Evolutionary conservation across 306 rosid species (phyloP).

Genomic region (Alnus rubra): DNA sequence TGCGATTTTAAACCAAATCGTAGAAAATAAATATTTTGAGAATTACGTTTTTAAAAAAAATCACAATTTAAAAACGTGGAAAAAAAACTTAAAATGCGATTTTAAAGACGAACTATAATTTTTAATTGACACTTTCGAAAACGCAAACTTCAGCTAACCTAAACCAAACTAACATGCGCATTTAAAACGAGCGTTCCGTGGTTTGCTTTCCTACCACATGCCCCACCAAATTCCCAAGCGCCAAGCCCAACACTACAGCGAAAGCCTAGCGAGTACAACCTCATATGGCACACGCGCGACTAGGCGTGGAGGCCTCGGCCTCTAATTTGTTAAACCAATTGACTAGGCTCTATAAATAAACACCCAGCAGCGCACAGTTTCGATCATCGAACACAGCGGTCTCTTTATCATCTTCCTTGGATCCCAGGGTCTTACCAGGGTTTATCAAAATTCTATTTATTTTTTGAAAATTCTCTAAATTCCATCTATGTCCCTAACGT

Average conservation of each 20-base stretch:
- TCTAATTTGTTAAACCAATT: constrained; percentile 18
- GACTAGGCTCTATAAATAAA: constrained; percentile 33
- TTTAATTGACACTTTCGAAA: too few species aligned
- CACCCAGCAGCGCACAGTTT: neutral
- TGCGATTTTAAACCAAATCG: too few species aligned
- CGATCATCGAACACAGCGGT: constrained; percentile 8
- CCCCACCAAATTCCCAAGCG: neutral
- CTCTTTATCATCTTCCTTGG: neutral
- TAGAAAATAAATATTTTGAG: too few species aligned
- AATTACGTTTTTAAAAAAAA: too few species aligned
- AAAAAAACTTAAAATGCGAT: too few species aligned
- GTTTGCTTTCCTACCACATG: too few species aligned
- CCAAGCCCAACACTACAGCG: neutral
- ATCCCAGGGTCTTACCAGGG: constrained; percentile 34
- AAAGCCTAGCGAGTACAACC: neutral
- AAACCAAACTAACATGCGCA: too few species aligned
- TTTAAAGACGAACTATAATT: too few species aligned
- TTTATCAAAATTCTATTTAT: constrained; percentile 3
- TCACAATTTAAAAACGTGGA: too few species aligned
- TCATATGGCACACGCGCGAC: neutral
- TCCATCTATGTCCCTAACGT: constrained; percentile 28
- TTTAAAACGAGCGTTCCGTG: too few species aligned
- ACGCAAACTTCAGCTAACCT: too few species aligned
- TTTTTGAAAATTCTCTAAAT: constrained; percentile 8
- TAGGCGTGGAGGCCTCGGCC: neutral